Percentiles rank a stretch among this genome's conserved stretches.
phyloP scores from a whole-genome alignment of 2,329 filamentous ascomycete species.

The Alternaria ethzedia region DNA sequence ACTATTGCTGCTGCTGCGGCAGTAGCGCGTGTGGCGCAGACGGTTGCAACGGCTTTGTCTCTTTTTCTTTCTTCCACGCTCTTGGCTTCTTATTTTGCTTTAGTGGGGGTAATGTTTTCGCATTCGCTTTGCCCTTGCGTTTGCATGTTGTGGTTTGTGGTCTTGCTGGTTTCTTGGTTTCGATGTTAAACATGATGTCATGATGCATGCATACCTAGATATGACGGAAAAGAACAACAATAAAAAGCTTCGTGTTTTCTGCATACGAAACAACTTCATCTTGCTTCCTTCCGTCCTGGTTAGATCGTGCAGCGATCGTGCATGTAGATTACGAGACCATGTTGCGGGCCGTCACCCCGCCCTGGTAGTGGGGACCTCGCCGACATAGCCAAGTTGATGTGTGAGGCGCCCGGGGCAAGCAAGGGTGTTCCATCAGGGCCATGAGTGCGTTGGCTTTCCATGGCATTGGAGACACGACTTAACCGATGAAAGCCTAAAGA shows the following conservation, averaged over 20 bases:
- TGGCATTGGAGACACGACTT: background rate
- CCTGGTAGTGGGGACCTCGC: background rate
- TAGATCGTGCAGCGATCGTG: background rate
- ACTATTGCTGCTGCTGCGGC: background rate
- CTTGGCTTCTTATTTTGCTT: background rate
- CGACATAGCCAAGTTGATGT: background rate
- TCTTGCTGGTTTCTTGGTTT: background rate
- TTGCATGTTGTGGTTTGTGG: background rate
- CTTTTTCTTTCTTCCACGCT: background rate
- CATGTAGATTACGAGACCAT: background rate
- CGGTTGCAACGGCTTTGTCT: background rate
- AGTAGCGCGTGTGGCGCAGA: background rate
- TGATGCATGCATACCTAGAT: background rate
- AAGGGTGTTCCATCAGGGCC: background rate
- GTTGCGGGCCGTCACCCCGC: constrained; percentile 1
- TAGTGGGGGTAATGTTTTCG: background rate
- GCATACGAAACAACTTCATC: background rate
- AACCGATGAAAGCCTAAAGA: background rate
- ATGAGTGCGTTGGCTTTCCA: background rate
- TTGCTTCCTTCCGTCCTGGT: background rate
- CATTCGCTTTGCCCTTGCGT: background rate
- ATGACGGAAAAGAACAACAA: background rate
- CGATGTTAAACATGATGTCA: background rate
- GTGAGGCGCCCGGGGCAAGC: background rate
- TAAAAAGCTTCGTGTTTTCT: background rate